Conservation (phyloP, 2,329 filamentous ascomycete species). For the Dactylellina parvicollis region DNA sequence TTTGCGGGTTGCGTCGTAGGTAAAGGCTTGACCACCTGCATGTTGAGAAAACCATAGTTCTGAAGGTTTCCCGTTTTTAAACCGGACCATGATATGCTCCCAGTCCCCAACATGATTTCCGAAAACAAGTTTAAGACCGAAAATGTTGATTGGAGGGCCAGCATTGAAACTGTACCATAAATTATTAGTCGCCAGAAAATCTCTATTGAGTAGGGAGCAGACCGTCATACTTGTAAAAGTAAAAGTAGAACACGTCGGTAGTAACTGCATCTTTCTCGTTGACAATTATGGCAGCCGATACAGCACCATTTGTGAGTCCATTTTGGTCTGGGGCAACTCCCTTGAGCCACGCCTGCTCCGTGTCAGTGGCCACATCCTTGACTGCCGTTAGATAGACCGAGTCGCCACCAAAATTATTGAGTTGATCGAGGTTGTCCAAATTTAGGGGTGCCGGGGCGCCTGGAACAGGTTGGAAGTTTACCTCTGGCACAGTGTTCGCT, state of each 20-base stretch:
- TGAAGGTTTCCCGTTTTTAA: constrained; percentile 67
- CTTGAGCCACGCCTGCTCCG: constrained; percentile 63
- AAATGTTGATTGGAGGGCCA: constrained; percentile 77
- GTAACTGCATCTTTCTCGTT: constrained; percentile 65
- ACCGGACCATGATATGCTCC: constrained; percentile 76
- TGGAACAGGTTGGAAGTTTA: constrained; percentile 62
- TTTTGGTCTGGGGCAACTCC: constrained; percentile 67
- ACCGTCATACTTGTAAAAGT: constrained; percentile 67
- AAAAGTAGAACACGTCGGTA: constrained; percentile 70
- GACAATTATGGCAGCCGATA: constrained; percentile 68
- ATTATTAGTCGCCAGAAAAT: constrained; percentile 49
- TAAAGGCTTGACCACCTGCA: constrained; percentile 71
- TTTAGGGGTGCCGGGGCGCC: constrained; percentile 62
- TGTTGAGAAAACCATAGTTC: constrained; percentile 74
- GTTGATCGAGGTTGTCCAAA: constrained; percentile 64
- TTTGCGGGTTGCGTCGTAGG: constrained; percentile 68
- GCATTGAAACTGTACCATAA: constrained; percentile 96
- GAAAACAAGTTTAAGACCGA: constrained; percentile 74
- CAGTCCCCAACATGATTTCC: constrained; percentile 73
- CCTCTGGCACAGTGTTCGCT: constrained; percentile 63
- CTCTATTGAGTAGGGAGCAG: not conserved
- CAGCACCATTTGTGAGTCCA: constrained; percentile 66
- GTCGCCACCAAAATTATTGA: constrained; percentile 64
- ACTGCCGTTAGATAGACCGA: constrained; percentile 66
- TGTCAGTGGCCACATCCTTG: constrained; percentile 64